Base-by-base conservation (phyloP, 768 basidiomycete genomes). In the Guyanaporus albipodus region DNA sequence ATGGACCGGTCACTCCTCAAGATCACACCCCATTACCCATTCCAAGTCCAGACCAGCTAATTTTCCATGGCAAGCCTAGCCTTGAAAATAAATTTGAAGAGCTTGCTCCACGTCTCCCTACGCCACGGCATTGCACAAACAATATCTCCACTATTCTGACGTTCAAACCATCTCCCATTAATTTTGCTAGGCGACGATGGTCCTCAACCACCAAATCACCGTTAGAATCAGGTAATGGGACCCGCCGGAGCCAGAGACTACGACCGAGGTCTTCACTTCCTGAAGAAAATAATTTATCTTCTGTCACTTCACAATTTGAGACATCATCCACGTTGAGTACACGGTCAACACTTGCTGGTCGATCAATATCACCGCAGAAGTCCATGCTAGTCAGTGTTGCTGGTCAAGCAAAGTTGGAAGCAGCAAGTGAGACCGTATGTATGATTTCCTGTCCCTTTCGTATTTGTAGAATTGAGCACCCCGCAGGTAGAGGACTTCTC, bases 121-220 rank as follows among this genome's bases (percentile, higher is more conserved):
- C 46, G 14, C 63, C 63, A 50, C 59, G 54, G 46, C 49, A 31
- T 51, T 39, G 46, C 36, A 39, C 39, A 22, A 48, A 56, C 28
- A 46, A 42, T 44, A 22, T 66, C 61, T 68, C 72, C 39, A 71
- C 68, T 23, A 70, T 76, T 24, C 57, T 81, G 56, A 76, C 74
- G 19, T 77, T 73, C 61, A 80, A 79, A 41, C 83, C 83, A 14
- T 78, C 80, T 29, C 82, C 82, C n/a, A 73, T 76, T 62, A 73
- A 74, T 54, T 82, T 79, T 59, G 81, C 82, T 8, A 76, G 74
- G 55, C 76, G 78, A 43, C 76, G 81, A 48, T 83, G 82, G 82
- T 74, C 69, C 50, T 74, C 73, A 33, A 56, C 63, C 18, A 59
- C 69, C 28, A 66, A 64, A 54, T 69, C 70, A 38, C 63, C 63